phyloP scores from a whole-genome alignment of 805 yeast species.

The Kodamaea kakaduensis region DNA sequence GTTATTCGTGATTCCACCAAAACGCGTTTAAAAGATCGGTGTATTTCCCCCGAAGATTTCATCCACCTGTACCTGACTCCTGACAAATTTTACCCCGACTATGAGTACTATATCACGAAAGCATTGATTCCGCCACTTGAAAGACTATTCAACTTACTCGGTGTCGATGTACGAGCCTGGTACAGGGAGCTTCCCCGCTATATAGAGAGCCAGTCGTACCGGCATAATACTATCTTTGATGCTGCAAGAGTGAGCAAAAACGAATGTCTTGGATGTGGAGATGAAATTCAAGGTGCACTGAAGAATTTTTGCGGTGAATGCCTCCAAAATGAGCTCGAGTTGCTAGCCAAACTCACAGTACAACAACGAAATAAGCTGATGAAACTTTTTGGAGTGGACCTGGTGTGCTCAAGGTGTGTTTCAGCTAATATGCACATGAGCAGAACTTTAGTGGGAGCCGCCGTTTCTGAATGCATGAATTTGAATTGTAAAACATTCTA shows the following conservation, averaged over 20 bases:
- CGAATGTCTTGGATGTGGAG: constrained; percentile 28
- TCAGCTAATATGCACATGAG: constrained; percentile 16
- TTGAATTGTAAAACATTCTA: constrained; percentile 64
- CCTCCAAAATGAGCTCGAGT: constrained; percentile 27
- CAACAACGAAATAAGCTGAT: constrained; percentile 14
- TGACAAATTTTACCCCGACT: constrained; percentile 54
- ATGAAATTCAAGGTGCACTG: constrained; percentile 5
- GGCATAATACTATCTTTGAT: constrained; percentile 8
- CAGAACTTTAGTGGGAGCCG: constrained; percentile 7
- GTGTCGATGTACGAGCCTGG: constrained; percentile 80
- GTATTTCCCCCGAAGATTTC: constrained; percentile 73
- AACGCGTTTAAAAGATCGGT: constrained; percentile 66
- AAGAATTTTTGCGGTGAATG: constrained; percentile 20
- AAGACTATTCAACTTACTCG: constrained; percentile 74
- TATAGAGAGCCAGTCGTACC: constrained; percentile 9
- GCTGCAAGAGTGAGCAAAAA: constrained; percentile 11
- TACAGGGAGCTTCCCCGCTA: constrained; percentile 58
- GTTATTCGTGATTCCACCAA: constrained; percentile 58
- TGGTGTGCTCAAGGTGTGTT: constrained; percentile 22
- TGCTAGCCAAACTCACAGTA: constrained; percentile 29
- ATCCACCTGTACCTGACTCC: constrained; percentile 33
- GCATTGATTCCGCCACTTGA: constrained; percentile 88
- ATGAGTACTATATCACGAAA: constrained; percentile 79
- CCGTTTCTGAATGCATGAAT: constrained; percentile 45
- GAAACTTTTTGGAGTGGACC: constrained; percentile 10